Evolutionary conservation across 2,329 filamentous ascomycete species (phyloP).

Genomic region (Beauveria scarabaeidicola): DNA sequence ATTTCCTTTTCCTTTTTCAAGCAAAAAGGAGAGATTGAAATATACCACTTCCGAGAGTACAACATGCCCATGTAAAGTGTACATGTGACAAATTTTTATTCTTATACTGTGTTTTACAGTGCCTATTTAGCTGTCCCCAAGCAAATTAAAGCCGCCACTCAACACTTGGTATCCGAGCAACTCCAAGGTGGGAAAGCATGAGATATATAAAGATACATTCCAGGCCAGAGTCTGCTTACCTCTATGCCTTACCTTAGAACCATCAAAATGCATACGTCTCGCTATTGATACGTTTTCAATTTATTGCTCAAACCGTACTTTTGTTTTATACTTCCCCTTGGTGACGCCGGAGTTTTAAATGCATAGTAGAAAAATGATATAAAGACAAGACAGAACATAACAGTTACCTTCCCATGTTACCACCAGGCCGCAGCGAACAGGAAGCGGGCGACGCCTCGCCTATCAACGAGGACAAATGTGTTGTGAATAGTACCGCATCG

Average conservation of each 20-base stretch:
- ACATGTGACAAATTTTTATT: neutral
- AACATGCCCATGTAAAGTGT: neutral
- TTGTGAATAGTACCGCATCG: neutral
- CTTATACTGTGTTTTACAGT: neutral
- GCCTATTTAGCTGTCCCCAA: neutral
- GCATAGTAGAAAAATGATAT: neutral
- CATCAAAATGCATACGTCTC: neutral
- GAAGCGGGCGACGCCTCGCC: neutral
- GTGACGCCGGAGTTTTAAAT: slow-evolving; percentile 3
- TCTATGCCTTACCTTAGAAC: slow-evolving; percentile 11
- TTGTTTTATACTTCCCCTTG: neutral
- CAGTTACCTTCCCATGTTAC: slow-evolving; percentile 3
- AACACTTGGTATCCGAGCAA: neutral
- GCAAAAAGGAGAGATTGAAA: neutral
- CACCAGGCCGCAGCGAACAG: neutral
- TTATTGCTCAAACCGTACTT: neutral
- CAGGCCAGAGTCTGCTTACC: slow-evolving; percentile 10
- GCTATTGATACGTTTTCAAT: neutral
- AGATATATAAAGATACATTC: neutral
- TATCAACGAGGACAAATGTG: neutral
- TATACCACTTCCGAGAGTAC: neutral
- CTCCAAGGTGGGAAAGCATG: neutral
- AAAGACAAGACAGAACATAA: slow-evolving; percentile 1
- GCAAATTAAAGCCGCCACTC: neutral
- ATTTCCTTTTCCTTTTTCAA: neutral